Evolutionary conservation across 2,329 filamentous ascomycete genomes (phyloP).

Genomic region (Fusarium decemcellulare): DNA sequence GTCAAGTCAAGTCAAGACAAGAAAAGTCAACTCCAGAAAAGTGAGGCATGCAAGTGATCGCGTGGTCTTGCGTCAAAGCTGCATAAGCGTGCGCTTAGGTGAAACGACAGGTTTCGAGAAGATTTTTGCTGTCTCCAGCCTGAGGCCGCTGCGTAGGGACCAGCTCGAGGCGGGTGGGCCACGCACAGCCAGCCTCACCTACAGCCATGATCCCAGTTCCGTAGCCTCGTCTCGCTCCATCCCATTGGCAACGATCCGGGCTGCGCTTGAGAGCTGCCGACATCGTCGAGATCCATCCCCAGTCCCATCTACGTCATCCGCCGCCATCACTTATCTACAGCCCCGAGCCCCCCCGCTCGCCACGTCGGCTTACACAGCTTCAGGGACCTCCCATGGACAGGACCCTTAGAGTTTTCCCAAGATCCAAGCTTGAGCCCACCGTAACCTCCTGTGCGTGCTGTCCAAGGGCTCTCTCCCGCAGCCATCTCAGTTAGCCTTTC

Average conservation of each 20-base stretch:
- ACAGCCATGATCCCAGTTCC: conserved; percentile 46
- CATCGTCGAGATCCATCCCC: conserved; percentile 41
- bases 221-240: conserved; percentile 27
- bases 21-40: conserved; percentile 13
- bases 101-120: conserved; percentile 29
- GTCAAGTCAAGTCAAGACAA: conserved; percentile 12
- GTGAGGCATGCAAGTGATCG: conserved; percentile 31
- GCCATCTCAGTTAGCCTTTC: conserved; percentile 21
- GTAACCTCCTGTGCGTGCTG: conserved; percentile 28
- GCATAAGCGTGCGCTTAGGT: conserved; percentile 22
- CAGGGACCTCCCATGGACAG: conserved; percentile 45
- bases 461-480: conserved; percentile 18
- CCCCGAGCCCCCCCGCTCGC: conserved; percentile 26
- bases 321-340: conserved; percentile 31
- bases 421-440: conserved; percentile 34
- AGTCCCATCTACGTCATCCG: conserved; percentile 38
- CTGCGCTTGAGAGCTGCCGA: conserved; percentile 15
- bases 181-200: conserved; percentile 40
- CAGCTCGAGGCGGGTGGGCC: conserved; percentile 35
- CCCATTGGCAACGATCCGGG: conserved; percentile 42
- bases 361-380: conserved; percentile 39
- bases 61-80: conserved; percentile 20
- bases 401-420: conserved; percentile 33
- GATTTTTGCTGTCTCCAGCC: not conserved
- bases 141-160: conserved; percentile 23